Conservation (phyloP, 2,329 filamentous ascomycete genomes). For the Fusarium mundagurra region DNA sequence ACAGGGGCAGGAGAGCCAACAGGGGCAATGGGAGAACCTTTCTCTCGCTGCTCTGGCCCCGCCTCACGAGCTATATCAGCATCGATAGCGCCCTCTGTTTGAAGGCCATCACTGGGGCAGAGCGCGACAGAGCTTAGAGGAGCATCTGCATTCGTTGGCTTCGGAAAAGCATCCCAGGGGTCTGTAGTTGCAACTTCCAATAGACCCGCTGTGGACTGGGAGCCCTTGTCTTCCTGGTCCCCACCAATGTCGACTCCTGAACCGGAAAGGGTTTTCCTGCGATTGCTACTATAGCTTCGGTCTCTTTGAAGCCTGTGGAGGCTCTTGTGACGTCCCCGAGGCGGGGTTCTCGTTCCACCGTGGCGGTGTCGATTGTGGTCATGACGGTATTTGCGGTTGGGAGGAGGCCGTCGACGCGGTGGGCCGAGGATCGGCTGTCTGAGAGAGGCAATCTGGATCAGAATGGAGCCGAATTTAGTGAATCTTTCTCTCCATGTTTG, state of each 20-base stretch:
- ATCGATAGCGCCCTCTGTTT: background rate
- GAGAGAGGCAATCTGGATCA: background rate
- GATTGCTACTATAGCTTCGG: background rate
- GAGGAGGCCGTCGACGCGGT: background rate
- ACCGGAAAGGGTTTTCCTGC: background rate
- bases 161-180: background rate
- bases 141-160: background rate
- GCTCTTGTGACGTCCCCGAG: background rate
- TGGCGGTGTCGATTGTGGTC: background rate
- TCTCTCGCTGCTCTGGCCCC: background rate
- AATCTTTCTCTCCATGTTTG: background rate
- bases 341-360: background rate
- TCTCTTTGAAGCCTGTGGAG: background rate
- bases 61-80: background rate
- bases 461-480: background rate
- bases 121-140: background rate
- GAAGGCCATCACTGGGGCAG: background rate
- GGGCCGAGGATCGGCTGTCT: background rate
- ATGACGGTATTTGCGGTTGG: background rate
- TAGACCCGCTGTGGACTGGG: background rate
- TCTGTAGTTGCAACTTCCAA: background rate
- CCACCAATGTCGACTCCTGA: background rate
- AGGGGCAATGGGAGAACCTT: background rate
- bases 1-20: background rate
- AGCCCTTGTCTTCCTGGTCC: background rate